phyloP scores from a whole-genome alignment of 257 asterid genomes.

The Nicotiana tomentosiformis region DNA sequence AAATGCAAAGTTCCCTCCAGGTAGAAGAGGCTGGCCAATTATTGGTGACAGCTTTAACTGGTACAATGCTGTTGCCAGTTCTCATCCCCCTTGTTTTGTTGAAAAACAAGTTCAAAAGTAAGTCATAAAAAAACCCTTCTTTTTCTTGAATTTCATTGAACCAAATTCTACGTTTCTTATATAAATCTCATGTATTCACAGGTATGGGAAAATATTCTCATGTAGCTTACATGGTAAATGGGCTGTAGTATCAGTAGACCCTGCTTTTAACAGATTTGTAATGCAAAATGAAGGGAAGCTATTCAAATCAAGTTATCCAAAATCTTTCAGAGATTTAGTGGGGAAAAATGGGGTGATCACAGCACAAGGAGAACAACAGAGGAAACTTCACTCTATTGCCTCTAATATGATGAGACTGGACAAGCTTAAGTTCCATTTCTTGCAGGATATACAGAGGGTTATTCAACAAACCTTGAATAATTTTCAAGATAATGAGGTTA shows the following conservation, averaged over 20 bases:
- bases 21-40: conserved; percentile 73
- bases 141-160: neutral
- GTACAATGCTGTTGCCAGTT: conserved; percentile 83
- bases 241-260: conserved; percentile 87
- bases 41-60: conserved; percentile 73
- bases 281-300: conserved; percentile 78
- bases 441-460: conserved; percentile 62
- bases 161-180: neutral
- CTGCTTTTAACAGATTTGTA: conserved; percentile 67
- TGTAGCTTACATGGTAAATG: conserved; percentile 67
- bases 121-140: neutral
- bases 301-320: conserved; percentile 87
- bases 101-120: conserved; percentile 67
- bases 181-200: conserved; percentile 11
- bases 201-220: conserved; percentile 75
- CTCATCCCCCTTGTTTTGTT: conserved; percentile 79
- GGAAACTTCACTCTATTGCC: conserved; percentile 73
- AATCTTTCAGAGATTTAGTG: conserved; percentile 80
- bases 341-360: conserved; percentile 82
- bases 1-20: conserved; percentile 54
- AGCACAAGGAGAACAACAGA: conserved; percentile 73
- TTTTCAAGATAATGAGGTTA: conserved; percentile 43
- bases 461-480: conserved; percentile 30
- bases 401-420: conserved; percentile 82
- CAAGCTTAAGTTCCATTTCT: conserved; percentile 66